A percentile compares a stretch with the other conserved stretches of the same genome.
These are phyloP conservation scores for Colletotrichum chlorophyti DNA, from an alignment of 2,329 filamentous ascomycete genomes.

Conservation along the genomic window DNA sequence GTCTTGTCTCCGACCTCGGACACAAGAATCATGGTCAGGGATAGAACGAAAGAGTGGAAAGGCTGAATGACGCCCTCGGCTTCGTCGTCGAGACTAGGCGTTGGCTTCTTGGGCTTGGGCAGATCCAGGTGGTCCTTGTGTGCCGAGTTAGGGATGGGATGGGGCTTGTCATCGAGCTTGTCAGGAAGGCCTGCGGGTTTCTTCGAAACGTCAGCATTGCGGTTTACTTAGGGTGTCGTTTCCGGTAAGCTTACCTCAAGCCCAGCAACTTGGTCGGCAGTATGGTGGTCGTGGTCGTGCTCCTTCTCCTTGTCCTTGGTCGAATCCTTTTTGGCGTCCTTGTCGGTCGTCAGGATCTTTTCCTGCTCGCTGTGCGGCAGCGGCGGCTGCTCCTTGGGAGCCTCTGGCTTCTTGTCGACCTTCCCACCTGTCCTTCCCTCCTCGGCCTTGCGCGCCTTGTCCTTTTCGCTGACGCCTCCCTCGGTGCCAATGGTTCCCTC, in stretches of 20 bases:
- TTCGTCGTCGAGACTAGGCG: constrained; percentile 42
- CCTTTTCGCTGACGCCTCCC: constrained; percentile 88
- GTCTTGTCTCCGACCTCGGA: constrained; percentile 99
- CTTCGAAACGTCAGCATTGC: constrained; percentile 47
- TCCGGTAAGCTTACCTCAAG: constrained; percentile 61
- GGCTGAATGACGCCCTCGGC: constrained; percentile 75
- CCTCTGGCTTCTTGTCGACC: constrained; percentile 76
- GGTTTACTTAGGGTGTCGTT: background rate
- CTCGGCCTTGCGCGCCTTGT: constrained; percentile 74
- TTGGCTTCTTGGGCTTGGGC: constrained; percentile 37
- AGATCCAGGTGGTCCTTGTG: constrained; percentile 70
- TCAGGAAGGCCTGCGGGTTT: constrained; percentile 84
- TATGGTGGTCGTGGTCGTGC: constrained; percentile 45
- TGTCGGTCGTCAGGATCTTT: constrained; percentile 60
- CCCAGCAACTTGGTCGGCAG: constrained; percentile 50
- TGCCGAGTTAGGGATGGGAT: constrained; percentile 70
- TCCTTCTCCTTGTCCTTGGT: constrained; percentile 51
- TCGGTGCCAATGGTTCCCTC: constrained; percentile 88
- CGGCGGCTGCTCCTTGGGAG: constrained; percentile 85
- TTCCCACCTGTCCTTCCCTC: constrained; percentile 71
- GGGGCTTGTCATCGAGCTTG: constrained; percentile 76
- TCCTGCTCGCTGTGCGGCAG: constrained; percentile 82
- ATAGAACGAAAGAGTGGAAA: constrained; percentile 87
- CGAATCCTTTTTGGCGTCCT: constrained; percentile 48
- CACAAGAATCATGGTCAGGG: constrained; percentile 95